Evolutionary conservation across 257 asterid species (phyloP).

Genomic region (Solanum microdontum): DNA sequence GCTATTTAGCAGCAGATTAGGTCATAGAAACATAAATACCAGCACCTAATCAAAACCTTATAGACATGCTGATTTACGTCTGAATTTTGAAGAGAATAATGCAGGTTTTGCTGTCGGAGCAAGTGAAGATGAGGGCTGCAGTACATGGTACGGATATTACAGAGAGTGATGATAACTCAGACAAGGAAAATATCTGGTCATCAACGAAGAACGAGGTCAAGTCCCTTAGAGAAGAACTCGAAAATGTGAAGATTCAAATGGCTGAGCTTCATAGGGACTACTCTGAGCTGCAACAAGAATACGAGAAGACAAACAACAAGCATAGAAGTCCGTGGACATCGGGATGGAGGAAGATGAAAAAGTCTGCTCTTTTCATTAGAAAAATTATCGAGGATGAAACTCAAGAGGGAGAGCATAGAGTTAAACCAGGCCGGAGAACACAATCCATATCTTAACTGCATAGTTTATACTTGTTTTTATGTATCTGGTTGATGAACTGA

Average conservation of each 20-base stretch:
- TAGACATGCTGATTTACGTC: not conserved
- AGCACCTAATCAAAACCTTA: not conserved
- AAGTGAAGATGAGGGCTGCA: constrained; percentile 48
- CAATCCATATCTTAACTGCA: constrained; percentile 21
- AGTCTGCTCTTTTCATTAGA: constrained; percentile 30
- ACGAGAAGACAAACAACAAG: constrained; percentile 27
- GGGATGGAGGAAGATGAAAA: constrained; percentile 57
- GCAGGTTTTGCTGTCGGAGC: constrained; percentile 78
- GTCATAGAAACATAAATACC: not conserved
- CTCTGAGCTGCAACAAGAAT: constrained; percentile 44
- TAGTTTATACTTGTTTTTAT: not conserved
- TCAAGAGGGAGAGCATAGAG: constrained; percentile 22
- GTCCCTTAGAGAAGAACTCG: constrained; percentile 52
- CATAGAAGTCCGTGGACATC: constrained; percentile 40
- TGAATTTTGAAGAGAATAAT: constrained; percentile 4
- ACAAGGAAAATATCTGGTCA: constrained; percentile 26
- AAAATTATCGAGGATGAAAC: constrained; percentile 34
- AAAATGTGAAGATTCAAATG: constrained; percentile 42
- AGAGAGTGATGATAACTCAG: constrained; percentile 34
- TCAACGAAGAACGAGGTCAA: constrained; percentile 56
- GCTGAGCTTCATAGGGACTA: constrained; percentile 49
- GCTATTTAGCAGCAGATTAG: not conserved
- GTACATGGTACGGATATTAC: constrained; percentile 34
- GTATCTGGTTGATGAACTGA: not conserved
- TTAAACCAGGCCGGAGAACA: constrained; percentile 15